phyloP scores from a whole-genome alignment of 1,284 basidiomycete species.

The Boletus mariae region DNA sequence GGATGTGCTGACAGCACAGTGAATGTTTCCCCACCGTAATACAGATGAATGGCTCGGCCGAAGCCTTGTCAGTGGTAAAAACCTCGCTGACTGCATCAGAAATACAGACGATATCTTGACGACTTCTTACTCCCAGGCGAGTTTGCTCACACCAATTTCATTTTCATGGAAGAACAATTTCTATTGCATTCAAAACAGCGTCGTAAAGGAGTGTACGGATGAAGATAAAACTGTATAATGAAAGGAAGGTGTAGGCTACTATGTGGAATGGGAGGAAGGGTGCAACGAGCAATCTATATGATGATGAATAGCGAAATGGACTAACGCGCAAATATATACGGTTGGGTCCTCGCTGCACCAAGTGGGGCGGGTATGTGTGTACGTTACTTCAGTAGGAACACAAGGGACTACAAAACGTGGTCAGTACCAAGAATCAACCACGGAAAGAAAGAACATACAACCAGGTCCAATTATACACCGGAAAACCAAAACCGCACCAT shows the following conservation, averaged over 20 bases:
- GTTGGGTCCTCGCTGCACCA: conserved; percentile 21
- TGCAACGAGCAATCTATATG: conserved; percentile 26
- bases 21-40: too few relatives aligned
- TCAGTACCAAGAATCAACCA: conserved; percentile 10
- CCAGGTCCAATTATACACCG: conserved; percentile 26
- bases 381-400: conserved; percentile 26
- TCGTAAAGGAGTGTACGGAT: conserved; percentile 30
- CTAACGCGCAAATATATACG: conserved; percentile 25
- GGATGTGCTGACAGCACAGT: background rate
- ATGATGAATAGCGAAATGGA: conserved; percentile 6
- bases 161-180: conserved; percentile 17
- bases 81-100: conserved; percentile 1
- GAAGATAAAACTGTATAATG: conserved; percentile 22
- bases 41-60: conserved; percentile 6
- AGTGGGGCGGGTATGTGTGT: conserved; percentile 24
- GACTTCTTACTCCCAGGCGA: too few relatives aligned
- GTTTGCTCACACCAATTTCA: background rate
- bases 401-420: conserved; percentile 16
- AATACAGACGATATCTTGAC: too few relatives aligned
- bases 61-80: conserved; percentile 1
- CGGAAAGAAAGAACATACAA: conserved; percentile 17
- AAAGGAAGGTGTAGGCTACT: conserved; percentile 26
- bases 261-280: conserved; percentile 9
- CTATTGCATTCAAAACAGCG: conserved; percentile 28
- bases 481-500: conserved; percentile 35